Base-by-base conservation (phyloP, 192 early-diverging fungal species). In the Coemansia sp. region DNA sequence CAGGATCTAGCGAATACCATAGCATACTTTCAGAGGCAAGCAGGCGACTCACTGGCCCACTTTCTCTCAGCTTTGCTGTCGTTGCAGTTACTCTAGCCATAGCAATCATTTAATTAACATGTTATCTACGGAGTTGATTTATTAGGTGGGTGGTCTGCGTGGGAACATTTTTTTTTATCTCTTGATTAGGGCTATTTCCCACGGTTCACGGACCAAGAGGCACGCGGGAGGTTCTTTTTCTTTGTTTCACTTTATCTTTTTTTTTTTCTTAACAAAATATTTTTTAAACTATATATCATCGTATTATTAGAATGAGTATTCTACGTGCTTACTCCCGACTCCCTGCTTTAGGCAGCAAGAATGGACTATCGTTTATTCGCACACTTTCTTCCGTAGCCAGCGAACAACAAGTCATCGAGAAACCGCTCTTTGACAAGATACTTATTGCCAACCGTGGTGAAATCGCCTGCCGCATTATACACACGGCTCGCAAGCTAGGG, bases 391-490 rank as follows among this genome's bases (percentile, higher is more conserved):
- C 53, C 9, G 6, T 15, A 33, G 57, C 61, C 57, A 3, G 58
- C 60, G 64, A 60, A 38, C 58, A 73, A 46, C 47, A 18, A 5
- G 52, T n/a, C 27, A 68, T 44, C 31, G 10, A 41, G 38, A 47
- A 24, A 15, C 40, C 63, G 50, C 38, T 36, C 11, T 97, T 97
- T 77, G 88, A 94, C 87, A 98, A 95, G 79, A 92, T 98, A 64
- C 85, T 98, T 64, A 90, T 98, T 58, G 95, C 96, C 46, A 98
- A 98, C 87, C 90, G 96, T 62, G 96, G 96, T 64, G 96, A 98
- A 72, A 98, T 98, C 68, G 96, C 96, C 0, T 90, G 89, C 76
- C 93, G 96, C 57, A 91, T 98, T 72, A 96, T 98, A 68, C 90
- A 89, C 44, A 94, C 94, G 8, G 96, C 96, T 43, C 87, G 88